phyloP scores from a whole-genome alignment of 805 yeast species.

The Starmerella davenportii region DNA sequence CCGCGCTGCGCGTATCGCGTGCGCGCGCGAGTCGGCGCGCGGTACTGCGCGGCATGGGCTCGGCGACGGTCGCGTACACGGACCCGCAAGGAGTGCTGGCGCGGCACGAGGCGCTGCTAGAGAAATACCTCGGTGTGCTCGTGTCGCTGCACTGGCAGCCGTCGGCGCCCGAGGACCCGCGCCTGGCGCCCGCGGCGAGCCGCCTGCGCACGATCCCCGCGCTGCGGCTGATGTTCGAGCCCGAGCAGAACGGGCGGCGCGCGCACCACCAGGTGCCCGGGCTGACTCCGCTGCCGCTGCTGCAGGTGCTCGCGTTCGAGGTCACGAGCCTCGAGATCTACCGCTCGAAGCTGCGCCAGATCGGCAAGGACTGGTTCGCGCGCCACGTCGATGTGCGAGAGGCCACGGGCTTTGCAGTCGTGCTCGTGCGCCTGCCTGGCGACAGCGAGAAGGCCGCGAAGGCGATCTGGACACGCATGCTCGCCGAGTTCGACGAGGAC shows the following conservation, averaged over 20 bases:
- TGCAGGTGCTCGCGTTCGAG: slow-evolving; percentile 50
- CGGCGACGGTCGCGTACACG: slow-evolving; percentile 36
- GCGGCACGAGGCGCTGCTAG: slow-evolving; percentile 29
- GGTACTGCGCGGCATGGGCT: no score
- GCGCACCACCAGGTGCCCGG: slow-evolving; percentile 27
- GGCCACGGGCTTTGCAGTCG: slow-evolving; percentile 44
- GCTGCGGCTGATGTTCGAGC: slow-evolving; percentile 36
- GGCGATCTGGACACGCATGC: slow-evolving; percentile 14
- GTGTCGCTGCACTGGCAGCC: slow-evolving; percentile 52
- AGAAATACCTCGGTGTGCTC: slow-evolving; percentile 31
- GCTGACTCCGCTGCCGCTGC: slow-evolving; percentile 32
- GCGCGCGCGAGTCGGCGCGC: no score
- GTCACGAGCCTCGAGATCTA: slow-evolving; percentile 56
- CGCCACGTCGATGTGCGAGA: slow-evolving; percentile 25
- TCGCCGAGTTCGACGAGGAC: slow-evolving; percentile 21
- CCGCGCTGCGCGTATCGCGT: no score
- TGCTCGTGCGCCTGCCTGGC: slow-evolving; percentile 27
- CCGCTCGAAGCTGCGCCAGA: slow-evolving; percentile 60
- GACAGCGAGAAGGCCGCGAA: slow-evolving; percentile 8
- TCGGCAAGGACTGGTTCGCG: slow-evolving; percentile 64
- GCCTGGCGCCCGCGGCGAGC: background rate
- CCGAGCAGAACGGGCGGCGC: slow-evolving; percentile 33
- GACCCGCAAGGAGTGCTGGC: slow-evolving; percentile 55
- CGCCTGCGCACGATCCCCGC: slow-evolving; percentile 37
- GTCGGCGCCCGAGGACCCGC: slow-evolving; percentile 23